Conservation (phyloP, 352 stramenopile species). For the Phytopythium aichiense region DNA sequence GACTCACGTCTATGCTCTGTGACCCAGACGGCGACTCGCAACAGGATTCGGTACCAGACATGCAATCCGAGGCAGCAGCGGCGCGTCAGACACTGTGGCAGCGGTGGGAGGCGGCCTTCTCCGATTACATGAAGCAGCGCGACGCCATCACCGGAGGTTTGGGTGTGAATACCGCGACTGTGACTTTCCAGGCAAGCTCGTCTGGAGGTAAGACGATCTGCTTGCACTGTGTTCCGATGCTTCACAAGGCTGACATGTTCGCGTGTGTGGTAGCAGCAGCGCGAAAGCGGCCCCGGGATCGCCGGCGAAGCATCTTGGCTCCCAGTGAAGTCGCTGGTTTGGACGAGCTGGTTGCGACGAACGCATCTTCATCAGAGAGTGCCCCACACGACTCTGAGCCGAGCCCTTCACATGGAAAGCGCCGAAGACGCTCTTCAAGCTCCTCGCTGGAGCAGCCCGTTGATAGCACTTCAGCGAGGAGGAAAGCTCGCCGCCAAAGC, state of each 20-base stretch:
- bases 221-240: not conserved
- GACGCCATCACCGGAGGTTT: not conserved
- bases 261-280: slow-evolving; percentile 6
- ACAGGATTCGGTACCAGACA: not conserved
- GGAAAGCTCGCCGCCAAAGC: slow-evolving; percentile 36
- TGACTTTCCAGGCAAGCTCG: not conserved
- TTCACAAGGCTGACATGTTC: not conserved
- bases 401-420: not conserved
- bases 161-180: not conserved
- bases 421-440: not conserved
- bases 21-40: not conserved
- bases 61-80: not conserved
- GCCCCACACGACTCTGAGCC: not conserved
- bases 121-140: slow-evolving; percentile 1
- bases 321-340: not conserved
- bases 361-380: not conserved
- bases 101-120: not conserved
- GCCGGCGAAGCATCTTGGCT: slow-evolving; percentile 24
- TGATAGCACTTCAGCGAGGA: not conserved
- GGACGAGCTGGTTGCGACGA: not conserved
- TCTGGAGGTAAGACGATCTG: not conserved
- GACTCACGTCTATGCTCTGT: not conserved
- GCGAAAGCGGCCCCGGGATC: slow-evolving; percentile 24
- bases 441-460: not conserved
- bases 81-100: not conserved